Evolutionary conservation across 768 basidiomycete genomes (phyloP).

Genomic region (Mycena metata): DNA sequence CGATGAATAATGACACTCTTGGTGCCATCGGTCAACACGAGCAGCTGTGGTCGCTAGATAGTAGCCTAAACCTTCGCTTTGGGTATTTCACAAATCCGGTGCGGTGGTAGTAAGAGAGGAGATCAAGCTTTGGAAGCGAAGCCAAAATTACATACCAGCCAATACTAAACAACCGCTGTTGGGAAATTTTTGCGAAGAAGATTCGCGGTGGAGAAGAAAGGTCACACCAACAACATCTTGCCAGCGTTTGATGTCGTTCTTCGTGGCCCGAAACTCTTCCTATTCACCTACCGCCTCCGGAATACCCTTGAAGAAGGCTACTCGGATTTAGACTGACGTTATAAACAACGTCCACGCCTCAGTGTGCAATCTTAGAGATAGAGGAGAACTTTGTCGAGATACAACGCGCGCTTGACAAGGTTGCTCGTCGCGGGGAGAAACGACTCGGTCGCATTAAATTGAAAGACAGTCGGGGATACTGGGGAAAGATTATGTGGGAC

Average conservation of each 20-base stretch:
- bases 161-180: no score
- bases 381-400: slow-evolving; percentile 51
- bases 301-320: slow-evolving; percentile 51
- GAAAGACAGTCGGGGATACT: background rate
- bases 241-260: slow-evolving; percentile 48
- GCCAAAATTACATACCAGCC: no score
- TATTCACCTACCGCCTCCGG: slow-evolving; percentile 42
- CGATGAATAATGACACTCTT: no score
- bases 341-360: slow-evolving; percentile 63
- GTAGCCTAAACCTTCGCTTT: no score
- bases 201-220: no score
- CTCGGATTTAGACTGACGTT: slow-evolving; percentile 48
- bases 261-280: slow-evolving; percentile 41
- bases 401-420: no score
- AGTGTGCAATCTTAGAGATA: slow-evolving; percentile 56
- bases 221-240: slow-evolving; percentile 52
- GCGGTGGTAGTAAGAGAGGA: no score
- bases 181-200: no score
- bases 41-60: no score
- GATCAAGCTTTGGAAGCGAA: no score
- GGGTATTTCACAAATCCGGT: no score
- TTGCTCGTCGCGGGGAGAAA: slow-evolving; percentile 32
- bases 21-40: no score
- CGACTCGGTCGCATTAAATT: background rate
- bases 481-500: slow-evolving; percentile 10